phyloP scores from a whole-genome alignment of 495 filamentous ascomycete genomes.

The Penicillium malachiteum region DNA sequence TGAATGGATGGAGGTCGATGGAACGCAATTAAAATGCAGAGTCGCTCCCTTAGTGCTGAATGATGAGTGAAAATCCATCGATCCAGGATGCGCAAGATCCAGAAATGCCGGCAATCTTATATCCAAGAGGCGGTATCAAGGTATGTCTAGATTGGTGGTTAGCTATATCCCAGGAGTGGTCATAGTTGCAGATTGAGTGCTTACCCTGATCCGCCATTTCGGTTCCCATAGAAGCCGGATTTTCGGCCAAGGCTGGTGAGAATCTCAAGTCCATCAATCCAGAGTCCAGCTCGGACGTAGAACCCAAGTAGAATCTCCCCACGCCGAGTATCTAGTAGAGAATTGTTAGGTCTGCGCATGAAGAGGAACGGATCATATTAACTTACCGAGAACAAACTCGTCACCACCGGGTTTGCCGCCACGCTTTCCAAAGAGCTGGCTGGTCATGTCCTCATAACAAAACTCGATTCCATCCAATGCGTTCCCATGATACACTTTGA shows the following conservation, averaged over 20 bases:
- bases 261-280: slow-evolving; percentile 91
- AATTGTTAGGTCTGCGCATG: slow-evolving; percentile 19
- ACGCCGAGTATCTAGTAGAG: slow-evolving; percentile 66
- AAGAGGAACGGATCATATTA: neutral
- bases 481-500: slow-evolving; percentile 75
- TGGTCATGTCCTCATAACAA: slow-evolving; percentile 82
- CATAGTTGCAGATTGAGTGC: slow-evolving; percentile 23
- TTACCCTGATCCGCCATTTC: slow-evolving; percentile 78
- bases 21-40: neutral
- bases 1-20: neutral
- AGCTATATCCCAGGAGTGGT: neutral
- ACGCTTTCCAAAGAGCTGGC: slow-evolving; percentile 85
- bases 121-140: slow-evolving; percentile 85
- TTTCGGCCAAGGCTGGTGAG: slow-evolving; percentile 83
- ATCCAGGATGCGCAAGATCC: slow-evolving; percentile 82
- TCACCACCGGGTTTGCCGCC: slow-evolving; percentile 74
- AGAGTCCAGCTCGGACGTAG: slow-evolving; percentile 73
- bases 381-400: slow-evolving; percentile 73
- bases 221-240: slow-evolving; percentile 83
- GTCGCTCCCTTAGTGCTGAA: slow-evolving; percentile 55
- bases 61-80: slow-evolving; percentile 85
- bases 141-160: slow-evolving; percentile 60
- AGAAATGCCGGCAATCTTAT: slow-evolving; percentile 81
- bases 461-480: slow-evolving; percentile 90
- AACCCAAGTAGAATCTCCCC: slow-evolving; percentile 90